These are phyloP conservation scores for Penstemon barbatus DNA, from an alignment of 257 asterid species.

Conservation along the genomic window DNA sequence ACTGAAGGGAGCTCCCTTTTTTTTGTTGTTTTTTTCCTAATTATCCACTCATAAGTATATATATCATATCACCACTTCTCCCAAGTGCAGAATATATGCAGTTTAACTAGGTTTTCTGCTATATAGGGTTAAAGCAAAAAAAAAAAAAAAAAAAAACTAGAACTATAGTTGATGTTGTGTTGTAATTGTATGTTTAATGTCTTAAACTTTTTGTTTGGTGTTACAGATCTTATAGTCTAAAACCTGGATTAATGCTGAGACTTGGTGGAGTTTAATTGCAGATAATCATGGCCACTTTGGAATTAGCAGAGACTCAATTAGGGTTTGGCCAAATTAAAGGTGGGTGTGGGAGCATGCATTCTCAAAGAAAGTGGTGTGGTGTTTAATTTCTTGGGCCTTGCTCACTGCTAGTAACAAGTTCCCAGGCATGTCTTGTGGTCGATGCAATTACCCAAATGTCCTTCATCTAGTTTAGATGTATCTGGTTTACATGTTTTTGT, in stretches of 20 bases:
- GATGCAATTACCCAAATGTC: slow-evolving; percentile 39
- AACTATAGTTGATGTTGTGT: neutral
- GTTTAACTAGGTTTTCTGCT: neutral
- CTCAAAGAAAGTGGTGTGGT: slow-evolving; percentile 8
- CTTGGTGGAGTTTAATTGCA: neutral
- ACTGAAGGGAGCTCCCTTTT: slow-evolving; percentile 99
- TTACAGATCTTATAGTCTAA: neutral
- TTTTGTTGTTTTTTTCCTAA: neutral
- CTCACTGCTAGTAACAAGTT: slow-evolving; percentile 53
- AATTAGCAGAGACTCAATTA: slow-evolving; percentile 11
- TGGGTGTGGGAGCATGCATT: neutral
- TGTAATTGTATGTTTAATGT: neutral
- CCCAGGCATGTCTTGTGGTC: slow-evolving; percentile 48
- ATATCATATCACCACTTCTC: neutral
- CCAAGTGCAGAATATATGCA: neutral
- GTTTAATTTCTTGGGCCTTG: slow-evolving; percentile 37
- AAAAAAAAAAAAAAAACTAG: neutral
- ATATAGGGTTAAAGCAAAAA: neutral
- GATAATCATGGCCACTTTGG: neutral
- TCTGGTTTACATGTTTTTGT: slow-evolving; percentile 1
- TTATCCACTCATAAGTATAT: neutral
- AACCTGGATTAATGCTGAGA: neutral
- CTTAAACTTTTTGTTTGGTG: neutral
- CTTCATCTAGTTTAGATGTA: slow-evolving; percentile 28
- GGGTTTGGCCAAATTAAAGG: slow-evolving; percentile 41